Evolutionary conservation across 352 stramenopile species (phyloP).

Genomic region (Pythium aphanidermatum): DNA sequence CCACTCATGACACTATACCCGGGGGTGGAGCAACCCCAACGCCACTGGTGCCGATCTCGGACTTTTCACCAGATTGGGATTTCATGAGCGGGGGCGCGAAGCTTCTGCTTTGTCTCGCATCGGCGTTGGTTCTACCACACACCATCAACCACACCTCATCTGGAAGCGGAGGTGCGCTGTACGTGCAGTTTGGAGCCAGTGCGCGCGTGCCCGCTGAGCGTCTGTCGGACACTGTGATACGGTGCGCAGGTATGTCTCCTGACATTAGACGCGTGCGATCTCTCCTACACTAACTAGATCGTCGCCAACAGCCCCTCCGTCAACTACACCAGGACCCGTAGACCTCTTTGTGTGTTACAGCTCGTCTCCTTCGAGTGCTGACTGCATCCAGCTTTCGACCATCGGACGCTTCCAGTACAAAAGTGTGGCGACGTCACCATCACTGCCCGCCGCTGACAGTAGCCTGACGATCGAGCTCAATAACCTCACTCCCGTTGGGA

Average conservation of each 20-base stretch:
- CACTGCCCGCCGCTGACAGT: conserved; percentile 4
- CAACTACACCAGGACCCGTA: conserved; percentile 32
- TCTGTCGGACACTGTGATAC: conserved; percentile 65
- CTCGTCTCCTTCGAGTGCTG: not conserved
- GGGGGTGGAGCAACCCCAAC: not conserved
- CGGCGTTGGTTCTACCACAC: too few relatives aligned
- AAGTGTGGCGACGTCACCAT: conserved; percentile 31
- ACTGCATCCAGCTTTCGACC: conserved; percentile 41
- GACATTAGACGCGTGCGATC: too few relatives aligned
- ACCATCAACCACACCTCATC: too few relatives aligned
- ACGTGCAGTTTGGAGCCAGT: conserved; percentile 63
- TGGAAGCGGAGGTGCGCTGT: conserved; percentile 24
- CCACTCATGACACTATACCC: not conserved
- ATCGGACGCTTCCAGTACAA: conserved; percentile 53
- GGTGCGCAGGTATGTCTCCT: conserved; percentile 54
- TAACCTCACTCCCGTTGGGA: not conserved
- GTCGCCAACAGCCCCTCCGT: conserved; percentile 43
- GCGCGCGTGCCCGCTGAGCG: conserved; percentile 43
- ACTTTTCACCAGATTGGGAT: conserved; percentile 85
- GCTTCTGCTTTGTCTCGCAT: conserved; percentile 69
- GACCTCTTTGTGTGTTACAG: conserved; percentile 58
- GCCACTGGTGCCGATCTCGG: conserved; percentile 46
- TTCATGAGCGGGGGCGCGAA: conserved; percentile 71
- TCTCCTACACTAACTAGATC: too few relatives aligned
- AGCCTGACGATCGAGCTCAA: not conserved